Evolutionary conservation across 805 yeast species (phyloP).

Genomic region (Myxozyma mucilagina): DNA sequence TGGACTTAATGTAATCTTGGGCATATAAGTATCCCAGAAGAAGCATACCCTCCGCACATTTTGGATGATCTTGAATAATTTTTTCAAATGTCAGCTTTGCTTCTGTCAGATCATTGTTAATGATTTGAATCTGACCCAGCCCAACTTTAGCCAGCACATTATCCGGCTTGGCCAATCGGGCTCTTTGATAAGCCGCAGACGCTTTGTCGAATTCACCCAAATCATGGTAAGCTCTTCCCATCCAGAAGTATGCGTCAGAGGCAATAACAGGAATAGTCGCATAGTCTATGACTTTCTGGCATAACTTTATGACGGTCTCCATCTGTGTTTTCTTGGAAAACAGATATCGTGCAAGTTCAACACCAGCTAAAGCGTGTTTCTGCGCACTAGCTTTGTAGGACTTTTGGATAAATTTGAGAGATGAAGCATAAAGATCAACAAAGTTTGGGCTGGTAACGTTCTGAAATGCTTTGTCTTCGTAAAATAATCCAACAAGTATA

Average conservation of each 20-base stretch:
- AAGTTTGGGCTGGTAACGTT: conserved; percentile 59
- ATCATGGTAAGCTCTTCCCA: conserved; percentile 72
- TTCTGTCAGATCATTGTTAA: conserved; percentile 73
- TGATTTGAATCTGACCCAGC: conserved; percentile 78
- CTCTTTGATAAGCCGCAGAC: conserved; percentile 68
- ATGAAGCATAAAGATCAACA: conserved; percentile 55
- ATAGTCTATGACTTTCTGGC: conserved; percentile 50
- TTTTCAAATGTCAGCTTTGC: conserved; percentile 84
- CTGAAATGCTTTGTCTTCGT: conserved; percentile 63
- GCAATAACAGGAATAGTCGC: conserved; percentile 46
- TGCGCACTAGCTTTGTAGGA: conserved; percentile 42
- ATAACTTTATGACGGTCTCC: conserved; percentile 57
- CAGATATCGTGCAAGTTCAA: conserved; percentile 67
- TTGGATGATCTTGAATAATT: conserved; percentile 63
- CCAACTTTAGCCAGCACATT: conserved; percentile 77
- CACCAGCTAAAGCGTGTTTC: conserved; percentile 58
- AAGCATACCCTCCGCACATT: conserved; percentile 65
- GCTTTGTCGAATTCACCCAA: conserved; percentile 65
- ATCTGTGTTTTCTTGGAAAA: conserved; percentile 63
- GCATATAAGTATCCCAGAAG: conserved; percentile 76
- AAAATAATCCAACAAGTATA: conserved; percentile 64
- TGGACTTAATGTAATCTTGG: conserved; percentile 42
- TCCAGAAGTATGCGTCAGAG: conserved; percentile 78
- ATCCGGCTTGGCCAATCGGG: conserved; percentile 59
- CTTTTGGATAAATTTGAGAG: conserved; percentile 51